Evolutionary conservation across 176 grass and related monocot species (phyloP), one percentile per base, ranked within the genome.

Genomic region (Phoenix dactylifera): DNA sequence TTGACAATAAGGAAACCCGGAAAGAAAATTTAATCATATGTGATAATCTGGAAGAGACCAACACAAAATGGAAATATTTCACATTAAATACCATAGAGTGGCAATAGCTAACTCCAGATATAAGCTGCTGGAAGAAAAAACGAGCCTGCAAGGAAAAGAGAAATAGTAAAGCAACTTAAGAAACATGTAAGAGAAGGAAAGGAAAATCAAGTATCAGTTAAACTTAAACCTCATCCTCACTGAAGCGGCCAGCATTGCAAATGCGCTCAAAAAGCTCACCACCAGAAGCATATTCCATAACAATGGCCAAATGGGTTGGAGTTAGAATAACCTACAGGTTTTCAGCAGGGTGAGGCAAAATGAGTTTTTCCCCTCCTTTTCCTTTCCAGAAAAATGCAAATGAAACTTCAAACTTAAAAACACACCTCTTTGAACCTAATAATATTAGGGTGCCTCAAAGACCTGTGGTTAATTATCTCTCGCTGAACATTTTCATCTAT

Each of bases 401-500:
- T 17, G 28, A 71, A 51, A 50, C 18, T 44, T 26, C 6, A 4
- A 19, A 59, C 7, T 15, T 3, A 12, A 44, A 51, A 67, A 22
- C 63, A 72, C 87, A 88, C 92, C 87, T 97, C 92, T 72, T 97
- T 97, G 78, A 97, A 97, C 67, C 92, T 89, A 78, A 97, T 88
- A 67, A 97, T 97, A 73, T 97, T 97, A 57, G 92, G 84, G 57
- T 97, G 92, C 65, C 86, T 91, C 76, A 97, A 81, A 6, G 87
- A 97, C 76, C 92, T 90, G 58, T 97, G 92, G 70, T 97, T 97
- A 72, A 97, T 97, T 88, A 97, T 91, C 69, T 91, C 92, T 65
- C 92, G 83, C 71, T 97, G 87, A 48, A 97, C 92, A 80, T 97
- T 97, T 70, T 87, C 91, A 77, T 96, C 91, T 85, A 96, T 96